phyloP scores from a whole-genome alignment of 306 rosid genomes.

The Erythrophleum fordii region DNA sequence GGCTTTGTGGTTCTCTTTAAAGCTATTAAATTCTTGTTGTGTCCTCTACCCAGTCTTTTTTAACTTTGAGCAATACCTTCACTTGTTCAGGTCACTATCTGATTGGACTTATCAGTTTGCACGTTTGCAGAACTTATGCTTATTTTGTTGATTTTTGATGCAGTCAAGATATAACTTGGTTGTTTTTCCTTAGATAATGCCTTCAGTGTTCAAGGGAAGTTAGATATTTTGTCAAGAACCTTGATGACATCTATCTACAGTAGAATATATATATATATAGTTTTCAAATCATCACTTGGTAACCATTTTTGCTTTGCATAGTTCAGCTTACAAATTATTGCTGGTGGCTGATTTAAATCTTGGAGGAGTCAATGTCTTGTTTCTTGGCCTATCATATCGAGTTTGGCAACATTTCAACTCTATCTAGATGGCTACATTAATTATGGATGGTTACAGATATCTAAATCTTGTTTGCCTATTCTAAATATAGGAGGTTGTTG shows the following conservation, averaged over 20 bases:
- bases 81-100: not conserved
- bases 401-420: conserved; percentile 21
- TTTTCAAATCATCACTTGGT: not conserved
- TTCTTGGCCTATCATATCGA: conserved; percentile 12
- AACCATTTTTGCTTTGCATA: conserved; percentile 16
- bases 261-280: not conserved
- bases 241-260: conserved; percentile 12
- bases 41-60: conserved; percentile 4
- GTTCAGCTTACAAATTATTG: conserved; percentile 24
- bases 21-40: not conserved
- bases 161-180: not conserved
- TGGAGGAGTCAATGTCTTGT: conserved; percentile 16
- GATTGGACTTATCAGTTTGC: conserved; percentile 2
- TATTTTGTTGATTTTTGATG: conserved; percentile 12
- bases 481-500: conserved; percentile 26
- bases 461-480: conserved; percentile 23
- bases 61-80: not conserved
- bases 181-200: conserved; percentile 9
- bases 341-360: conserved; percentile 18
- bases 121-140: not conserved
- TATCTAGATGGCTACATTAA: conserved; percentile 8
- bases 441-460: conserved; percentile 6
- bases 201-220: conserved; percentile 22
- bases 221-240: conserved; percentile 1
- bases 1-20: not conserved